Evolutionary conservation across 257 asterid genomes (phyloP).

Genomic region (Lycium barbarum): DNA sequence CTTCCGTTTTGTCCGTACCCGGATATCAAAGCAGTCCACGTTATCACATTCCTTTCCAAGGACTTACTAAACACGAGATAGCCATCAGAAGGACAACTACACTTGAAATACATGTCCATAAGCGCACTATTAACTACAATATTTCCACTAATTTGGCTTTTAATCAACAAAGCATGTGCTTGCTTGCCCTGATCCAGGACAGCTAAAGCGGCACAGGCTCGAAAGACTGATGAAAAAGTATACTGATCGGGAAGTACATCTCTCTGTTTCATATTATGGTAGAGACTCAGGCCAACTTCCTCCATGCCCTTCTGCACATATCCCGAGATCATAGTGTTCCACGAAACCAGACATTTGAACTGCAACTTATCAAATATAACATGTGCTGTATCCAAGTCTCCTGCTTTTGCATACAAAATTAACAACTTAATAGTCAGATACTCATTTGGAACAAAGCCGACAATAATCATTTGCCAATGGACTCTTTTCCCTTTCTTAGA

Average conservation of each 20-base stretch:
- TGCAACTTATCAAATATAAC: constrained; percentile 62
- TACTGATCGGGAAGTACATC: constrained; percentile 86
- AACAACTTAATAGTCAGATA: constrained; percentile 78
- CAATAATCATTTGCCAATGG: constrained; percentile 85
- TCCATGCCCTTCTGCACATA: constrained; percentile 82
- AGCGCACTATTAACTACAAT: constrained; percentile 82
- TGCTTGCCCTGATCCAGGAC: constrained; percentile 83
- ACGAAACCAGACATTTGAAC: constrained; percentile 60
- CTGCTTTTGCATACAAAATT: constrained; percentile 82
- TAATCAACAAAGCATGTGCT: constrained; percentile 73
- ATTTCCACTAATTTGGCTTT: constrained; percentile 65
- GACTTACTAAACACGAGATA: constrained; percentile 68
- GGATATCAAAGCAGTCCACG: constrained; percentile 88
- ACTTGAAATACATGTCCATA: constrained; percentile 95
- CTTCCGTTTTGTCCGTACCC: constrained; percentile 90
- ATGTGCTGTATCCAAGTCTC: constrained; percentile 67
- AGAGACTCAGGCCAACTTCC: constrained; percentile 73
- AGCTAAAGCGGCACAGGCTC: constrained; percentile 94
- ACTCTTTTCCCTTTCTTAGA: constrained; percentile 73
- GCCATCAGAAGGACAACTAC: constrained; percentile 82
- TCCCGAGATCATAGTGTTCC: constrained; percentile 90
- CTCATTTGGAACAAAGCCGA: constrained; percentile 71
- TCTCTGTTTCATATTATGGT: constrained; percentile 63
- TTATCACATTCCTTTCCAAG: constrained; percentile 71
- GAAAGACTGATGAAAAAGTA: constrained; percentile 83